phyloP scores from a whole-genome alignment of 2,329 filamentous ascomycete genomes.

The Claviceps fusiformis region DNA sequence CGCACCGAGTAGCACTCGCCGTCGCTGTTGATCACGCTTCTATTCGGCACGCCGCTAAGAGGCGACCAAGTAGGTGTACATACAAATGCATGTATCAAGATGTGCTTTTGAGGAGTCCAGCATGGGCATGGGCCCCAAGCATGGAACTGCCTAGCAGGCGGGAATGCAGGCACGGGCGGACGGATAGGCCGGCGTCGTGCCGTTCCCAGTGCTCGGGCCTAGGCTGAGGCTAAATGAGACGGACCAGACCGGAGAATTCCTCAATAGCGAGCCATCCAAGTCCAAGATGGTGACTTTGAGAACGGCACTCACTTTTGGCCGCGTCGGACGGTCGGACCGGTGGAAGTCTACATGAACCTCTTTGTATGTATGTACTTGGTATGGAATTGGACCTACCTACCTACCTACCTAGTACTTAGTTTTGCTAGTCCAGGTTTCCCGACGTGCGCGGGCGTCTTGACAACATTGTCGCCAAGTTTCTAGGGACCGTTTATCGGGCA shows the following conservation, averaged over 20 bases:
- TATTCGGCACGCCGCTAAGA: background rate
- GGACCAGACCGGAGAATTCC: background rate
- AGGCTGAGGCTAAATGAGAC: constrained; percentile 1
- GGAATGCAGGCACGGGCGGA: constrained; percentile 24
- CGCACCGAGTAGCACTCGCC: background rate
- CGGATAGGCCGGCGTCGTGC: constrained; percentile 25
- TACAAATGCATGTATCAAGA: background rate
- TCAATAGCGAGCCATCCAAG: background rate
- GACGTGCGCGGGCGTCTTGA: background rate
- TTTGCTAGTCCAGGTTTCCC: background rate
- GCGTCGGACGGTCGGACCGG: background rate
- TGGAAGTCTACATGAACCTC: background rate
- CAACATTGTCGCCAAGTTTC: background rate
- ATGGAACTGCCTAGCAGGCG: constrained; percentile 12
- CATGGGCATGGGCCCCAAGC: too few species aligned
- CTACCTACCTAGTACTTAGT: too few species aligned
- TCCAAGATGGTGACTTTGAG: background rate
- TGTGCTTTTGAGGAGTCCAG: too few species aligned
- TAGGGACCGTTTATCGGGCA: too few species aligned
- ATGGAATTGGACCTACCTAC: too few species aligned
- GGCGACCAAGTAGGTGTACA: background rate
- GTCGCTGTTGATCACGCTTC: background rate
- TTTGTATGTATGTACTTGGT: too few species aligned
- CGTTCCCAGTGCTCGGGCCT: constrained; percentile 18
- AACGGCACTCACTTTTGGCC: background rate